A percentile compares a stretch with the other conserved stretches of the same genome.
Evolutionary conservation across 2,329 filamentous ascomycete genomes (phyloP).

Genomic region (Phyllosticta paracitricarpa): DNA sequence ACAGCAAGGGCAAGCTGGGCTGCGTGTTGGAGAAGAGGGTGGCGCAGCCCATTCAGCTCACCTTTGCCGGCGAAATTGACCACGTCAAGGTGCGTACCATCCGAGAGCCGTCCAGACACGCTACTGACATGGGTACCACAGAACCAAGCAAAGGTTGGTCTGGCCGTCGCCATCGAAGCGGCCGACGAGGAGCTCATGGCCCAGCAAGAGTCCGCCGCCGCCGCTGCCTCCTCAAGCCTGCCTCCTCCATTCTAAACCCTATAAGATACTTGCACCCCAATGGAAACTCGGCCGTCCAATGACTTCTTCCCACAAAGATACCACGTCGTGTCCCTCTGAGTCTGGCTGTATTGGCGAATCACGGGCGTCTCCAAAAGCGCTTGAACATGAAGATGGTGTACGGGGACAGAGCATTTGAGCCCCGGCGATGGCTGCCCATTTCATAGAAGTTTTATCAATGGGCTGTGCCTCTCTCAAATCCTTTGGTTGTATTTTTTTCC

Average conservation of each 20-base stretch:
- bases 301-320: conserved; percentile 14
- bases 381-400: not conserved
- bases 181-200: conserved; percentile 32
- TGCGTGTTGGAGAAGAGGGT: conserved; percentile 93
- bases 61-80: conserved; percentile 93
- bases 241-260: conserved; percentile 31
- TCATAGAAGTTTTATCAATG: not conserved
- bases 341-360: conserved; percentile 31
- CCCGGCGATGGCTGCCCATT: not conserved
- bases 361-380: conserved; percentile 13
- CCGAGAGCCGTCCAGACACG: not conserved
- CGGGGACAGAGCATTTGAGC: not conserved
- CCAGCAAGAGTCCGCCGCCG: conserved; percentile 26
- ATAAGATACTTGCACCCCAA: not conserved
- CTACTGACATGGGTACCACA: conserved; percentile 28
- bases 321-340: not conserved
- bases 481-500: not conserved
- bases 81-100: conserved; percentile 72
- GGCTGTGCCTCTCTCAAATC: not conserved
- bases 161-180: conserved; percentile 63
- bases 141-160: conserved; percentile 91
- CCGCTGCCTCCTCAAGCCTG: conserved; percentile 19
- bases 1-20: conserved; percentile 88
- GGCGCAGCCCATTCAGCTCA: conserved; percentile 82
- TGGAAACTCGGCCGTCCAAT: conserved; percentile 10